Evolutionary conservation across 2,329 filamentous ascomycete species (phyloP), one percentile per base, ranked within the genome.

Genomic region (Epichloe gansuensis): DNA sequence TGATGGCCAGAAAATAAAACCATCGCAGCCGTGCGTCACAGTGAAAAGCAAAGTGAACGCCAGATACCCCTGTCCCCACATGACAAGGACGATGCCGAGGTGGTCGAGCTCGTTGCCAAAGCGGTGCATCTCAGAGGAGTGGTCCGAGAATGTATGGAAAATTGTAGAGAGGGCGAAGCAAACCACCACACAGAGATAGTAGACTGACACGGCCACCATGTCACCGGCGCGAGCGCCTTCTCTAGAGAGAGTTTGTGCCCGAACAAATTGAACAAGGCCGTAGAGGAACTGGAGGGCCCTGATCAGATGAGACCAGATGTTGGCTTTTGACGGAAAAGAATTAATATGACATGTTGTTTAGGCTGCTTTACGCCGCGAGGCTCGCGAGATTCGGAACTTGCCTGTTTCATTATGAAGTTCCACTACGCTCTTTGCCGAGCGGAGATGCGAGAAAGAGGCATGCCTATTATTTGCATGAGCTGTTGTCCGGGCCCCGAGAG

Each of bases 221-320:
- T 56, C 49, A 1, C 31, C 11, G 11, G 42, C 17, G 17, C 42
- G 42, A 25, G 59, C 28, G 15, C 25, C 49, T 35, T 60, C 55
- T 34, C n/a, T 39, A 13, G 53, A 42, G 37, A 37, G 15, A 31
- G 51, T 37, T 34, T 52, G 23, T 53, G 47, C 37, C 48, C 37
- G 51, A 53, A 48, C 34, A 28, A 59, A 60, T 3, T 53, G 44
- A n/a, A 52, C 25, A 7, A 61, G 54, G 9, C 54, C 52, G 31
- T 48, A 11, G 12, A 56, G 45, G 46, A 64, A 65, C 23, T 59
- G 55, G 5, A 58, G 25, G 2, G 59, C 57, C 15, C 61, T 61
- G 1, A 65, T 57, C 2, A 63, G 53, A 55, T 64, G 61, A 3
- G 62, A 61, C 63, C 63, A 65, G 11, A 65, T 65, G 38, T 65